Percentiles rank a stretch among this genome's conserved stretches.
These are phyloP conservation scores for Ophiostoma novo-ulmi DNA, from an alignment of 2,329 filamentous ascomycete genomes.

Conservation along the genomic window DNA sequence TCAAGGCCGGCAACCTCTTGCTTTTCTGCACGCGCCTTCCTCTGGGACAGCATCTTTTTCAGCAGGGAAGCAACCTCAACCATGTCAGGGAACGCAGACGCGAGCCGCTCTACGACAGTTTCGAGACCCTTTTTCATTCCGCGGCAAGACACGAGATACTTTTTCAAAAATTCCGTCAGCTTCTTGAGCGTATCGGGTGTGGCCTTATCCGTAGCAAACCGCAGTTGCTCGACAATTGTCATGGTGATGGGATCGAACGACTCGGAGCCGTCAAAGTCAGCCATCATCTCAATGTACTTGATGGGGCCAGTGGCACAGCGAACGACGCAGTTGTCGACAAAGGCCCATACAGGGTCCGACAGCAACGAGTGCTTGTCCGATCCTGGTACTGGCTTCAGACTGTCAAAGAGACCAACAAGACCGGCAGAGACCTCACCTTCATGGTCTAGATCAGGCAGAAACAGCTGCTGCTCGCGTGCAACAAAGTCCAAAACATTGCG, in stretches of 20 bases:
- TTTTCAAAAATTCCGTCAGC: constrained; percentile 55
- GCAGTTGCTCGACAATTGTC: constrained; percentile 71
- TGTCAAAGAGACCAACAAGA: constrained; percentile 44
- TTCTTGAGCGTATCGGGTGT: constrained; percentile 38
- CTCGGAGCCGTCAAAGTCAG: constrained; percentile 41
- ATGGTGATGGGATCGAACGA: constrained; percentile 61
- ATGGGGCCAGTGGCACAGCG: constrained; percentile 71
- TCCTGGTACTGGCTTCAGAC: constrained; percentile 29
- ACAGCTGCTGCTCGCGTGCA: constrained; percentile 60
- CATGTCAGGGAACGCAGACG: not conserved
- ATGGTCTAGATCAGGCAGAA: not conserved
- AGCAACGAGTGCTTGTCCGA: constrained; percentile 31
- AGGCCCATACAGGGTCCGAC: constrained; percentile 52
- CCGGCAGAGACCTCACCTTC: constrained; percentile 25
- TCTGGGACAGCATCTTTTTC: not conserved
- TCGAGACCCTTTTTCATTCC: constrained; percentile 40
- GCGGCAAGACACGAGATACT: constrained; percentile 49
- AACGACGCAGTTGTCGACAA: constrained; percentile 76
- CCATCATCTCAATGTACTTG: constrained; percentile 72
- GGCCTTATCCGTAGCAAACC: constrained; percentile 55
- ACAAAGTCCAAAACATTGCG: constrained; percentile 55
- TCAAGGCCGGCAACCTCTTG: not conserved
- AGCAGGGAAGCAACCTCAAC: not conserved
- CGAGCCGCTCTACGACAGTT: not conserved
- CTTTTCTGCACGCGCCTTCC: not conserved